phyloP scores from a whole-genome alignment of 371 early-diverging fungal species.

The Zancudomyces culisetae region DNA sequence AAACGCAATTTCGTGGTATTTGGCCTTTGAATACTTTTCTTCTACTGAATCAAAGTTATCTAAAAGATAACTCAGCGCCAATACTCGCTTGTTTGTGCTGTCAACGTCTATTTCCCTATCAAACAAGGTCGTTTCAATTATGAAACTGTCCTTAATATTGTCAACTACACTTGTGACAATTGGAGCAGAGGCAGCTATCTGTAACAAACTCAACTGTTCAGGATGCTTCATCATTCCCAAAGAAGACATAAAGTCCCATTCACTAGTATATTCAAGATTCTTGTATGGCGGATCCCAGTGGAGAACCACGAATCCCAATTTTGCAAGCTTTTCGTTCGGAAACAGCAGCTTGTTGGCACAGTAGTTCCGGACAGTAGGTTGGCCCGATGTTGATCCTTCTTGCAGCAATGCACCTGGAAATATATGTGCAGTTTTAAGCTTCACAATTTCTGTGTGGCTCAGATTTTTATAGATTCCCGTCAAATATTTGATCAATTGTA shows the following conservation, averaged over 20 bases:
- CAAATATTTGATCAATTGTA: slow-evolving; percentile 65
- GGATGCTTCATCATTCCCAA: slow-evolving; percentile 43
- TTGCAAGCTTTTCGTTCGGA: slow-evolving; percentile 38
- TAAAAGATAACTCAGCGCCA: slow-evolving; percentile 47
- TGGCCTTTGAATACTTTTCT: slow-evolving; percentile 2
- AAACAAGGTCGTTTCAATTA: too few species aligned
- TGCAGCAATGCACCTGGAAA: slow-evolving; percentile 35
- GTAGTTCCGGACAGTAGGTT: slow-evolving; percentile 10
- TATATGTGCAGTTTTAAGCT: slow-evolving; percentile 42
- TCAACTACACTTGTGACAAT: too few species aligned
- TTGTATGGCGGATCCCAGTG: not conserved
- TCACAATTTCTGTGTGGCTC: slow-evolving; percentile 33
- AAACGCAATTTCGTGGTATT: slow-evolving; percentile 3
- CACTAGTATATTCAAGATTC: slow-evolving; percentile 3
- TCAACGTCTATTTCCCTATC: slow-evolving; percentile 6
- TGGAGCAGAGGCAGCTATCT: slow-evolving; percentile 27
- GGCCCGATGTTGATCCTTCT: not conserved
- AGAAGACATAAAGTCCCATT: slow-evolving; percentile 37
- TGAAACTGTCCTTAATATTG: too few species aligned
- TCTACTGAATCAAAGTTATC: slow-evolving; percentile 35
- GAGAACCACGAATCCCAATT: slow-evolving; percentile 38
- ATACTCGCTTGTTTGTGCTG: slow-evolving; percentile 14
- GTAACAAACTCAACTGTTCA: slow-evolving; percentile 31
- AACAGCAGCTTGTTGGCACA: slow-evolving; percentile 50
- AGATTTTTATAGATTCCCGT: slow-evolving; percentile 44